A percentile compares a stretch with the other conserved stretches of the same genome.
phyloP scores from a whole-genome alignment of 2,329 filamentous ascomycete genomes.

The Neospermospora avenae region DNA sequence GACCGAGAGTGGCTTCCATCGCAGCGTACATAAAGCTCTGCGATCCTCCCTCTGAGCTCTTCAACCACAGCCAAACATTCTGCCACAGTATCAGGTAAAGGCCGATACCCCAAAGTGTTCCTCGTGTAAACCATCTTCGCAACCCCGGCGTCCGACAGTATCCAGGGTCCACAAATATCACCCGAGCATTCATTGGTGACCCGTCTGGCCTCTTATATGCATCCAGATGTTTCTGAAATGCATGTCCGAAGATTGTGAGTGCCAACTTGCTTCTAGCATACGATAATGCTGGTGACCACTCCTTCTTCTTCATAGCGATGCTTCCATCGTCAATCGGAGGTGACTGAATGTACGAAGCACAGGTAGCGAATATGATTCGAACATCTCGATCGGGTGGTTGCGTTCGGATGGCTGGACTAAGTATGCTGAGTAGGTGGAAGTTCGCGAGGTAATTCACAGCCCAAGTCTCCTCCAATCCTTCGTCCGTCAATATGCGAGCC shows the following conservation, averaged over 20 bases:
- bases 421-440: conserved; percentile 88
- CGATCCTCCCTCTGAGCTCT: conserved; percentile 77
- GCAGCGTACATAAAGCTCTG: conserved; percentile 83
- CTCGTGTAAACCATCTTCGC: conserved; percentile 80
- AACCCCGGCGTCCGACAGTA: conserved; percentile 81
- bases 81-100: conserved; percentile 77
- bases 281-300: conserved; percentile 54
- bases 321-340: conserved; percentile 58
- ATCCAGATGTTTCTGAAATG: conserved; percentile 90
- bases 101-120: conserved; percentile 74
- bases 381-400: conserved; percentile 95
- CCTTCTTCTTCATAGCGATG: conserved; percentile 41
- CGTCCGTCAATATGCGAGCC: conserved; percentile 58
- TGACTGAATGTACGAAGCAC: conserved; percentile 81
- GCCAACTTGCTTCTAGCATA: conserved; percentile 72
- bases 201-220: conserved; percentile 80
- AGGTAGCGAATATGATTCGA: conserved; percentile 80
- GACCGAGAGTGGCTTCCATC: conserved; percentile 72
- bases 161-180: conserved; percentile 86
- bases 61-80: conserved; percentile 82
- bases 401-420: conserved; percentile 83
- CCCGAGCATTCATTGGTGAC: conserved; percentile 75
- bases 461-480: conserved; percentile 88
- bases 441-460: conserved; percentile 94
- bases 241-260: conserved; percentile 81